These are phyloP conservation scores for Cinnamomum chago DNA, from an alignment of 164 flowering plant genomes.

Conservation along the genomic window DNA sequence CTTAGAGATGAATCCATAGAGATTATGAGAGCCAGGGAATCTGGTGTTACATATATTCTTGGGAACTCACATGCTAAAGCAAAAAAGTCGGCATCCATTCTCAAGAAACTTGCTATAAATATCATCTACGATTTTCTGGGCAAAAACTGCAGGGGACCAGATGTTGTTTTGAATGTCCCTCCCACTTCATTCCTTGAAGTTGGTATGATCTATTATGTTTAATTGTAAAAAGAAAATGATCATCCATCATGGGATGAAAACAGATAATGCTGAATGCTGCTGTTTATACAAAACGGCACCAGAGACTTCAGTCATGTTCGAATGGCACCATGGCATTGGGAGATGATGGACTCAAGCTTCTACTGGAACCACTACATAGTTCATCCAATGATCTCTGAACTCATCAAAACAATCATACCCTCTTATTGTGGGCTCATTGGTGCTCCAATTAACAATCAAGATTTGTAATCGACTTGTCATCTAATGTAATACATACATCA, in stretches of 20 bases:
- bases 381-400: background rate
- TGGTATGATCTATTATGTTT: constrained; percentile 61
- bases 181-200: constrained; percentile 57
- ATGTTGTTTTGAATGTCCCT: constrained; percentile 43
- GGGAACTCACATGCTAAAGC: constrained; percentile 61
- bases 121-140: constrained; percentile 45
- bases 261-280: background rate
- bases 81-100: constrained; percentile 41
- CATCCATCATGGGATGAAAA: background rate
- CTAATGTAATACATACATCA: background rate
- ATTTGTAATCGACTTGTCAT: background rate
- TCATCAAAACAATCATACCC: background rate
- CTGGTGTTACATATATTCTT: constrained; percentile 53
- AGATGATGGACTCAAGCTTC: background rate
- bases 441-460: background rate
- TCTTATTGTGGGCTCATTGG: background rate
- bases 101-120: constrained; percentile 50
- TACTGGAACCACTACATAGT: background rate
- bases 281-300: background rate
- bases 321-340: background rate
- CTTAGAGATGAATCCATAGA: constrained; percentile 34
- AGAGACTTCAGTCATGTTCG: background rate
- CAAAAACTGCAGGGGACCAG: constrained; percentile 52
- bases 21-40: constrained; percentile 46
- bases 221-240: constrained; percentile 6